Conservation (phyloP, 2,329 filamentous ascomycete genomes). For the Chalara sp. region DNA sequence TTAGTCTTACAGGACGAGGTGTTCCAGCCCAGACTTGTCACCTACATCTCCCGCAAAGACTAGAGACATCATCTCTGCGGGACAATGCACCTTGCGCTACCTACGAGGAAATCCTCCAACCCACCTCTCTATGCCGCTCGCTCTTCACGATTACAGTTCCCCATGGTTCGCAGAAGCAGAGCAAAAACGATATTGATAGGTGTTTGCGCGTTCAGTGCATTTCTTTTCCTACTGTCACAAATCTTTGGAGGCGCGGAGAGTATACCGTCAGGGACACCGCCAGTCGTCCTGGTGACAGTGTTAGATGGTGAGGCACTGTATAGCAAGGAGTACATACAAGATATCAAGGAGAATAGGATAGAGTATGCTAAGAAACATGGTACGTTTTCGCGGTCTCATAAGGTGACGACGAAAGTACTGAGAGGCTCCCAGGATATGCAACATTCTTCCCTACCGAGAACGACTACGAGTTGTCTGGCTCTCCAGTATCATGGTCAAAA, state of each 20-base stretch:
- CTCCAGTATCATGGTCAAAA: conserved; percentile 63
- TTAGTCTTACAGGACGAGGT: no score
- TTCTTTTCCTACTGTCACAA: conserved; percentile 54
- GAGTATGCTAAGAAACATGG: conserved; percentile 83
- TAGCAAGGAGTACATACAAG: conserved; percentile 60
- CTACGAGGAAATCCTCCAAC: conserved; percentile 75
- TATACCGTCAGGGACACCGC: conserved; percentile 46
- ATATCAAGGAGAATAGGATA: conserved; percentile 74
- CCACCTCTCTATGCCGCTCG: conserved; percentile 63
- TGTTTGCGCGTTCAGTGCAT: conserved; percentile 15
- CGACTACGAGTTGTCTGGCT: conserved; percentile 64
- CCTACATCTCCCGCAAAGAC: no score
- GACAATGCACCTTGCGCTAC: conserved; percentile 82
- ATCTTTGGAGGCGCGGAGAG: conserved; percentile 23
- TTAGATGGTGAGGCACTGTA: conserved; percentile 57
- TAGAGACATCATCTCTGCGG: not conserved
- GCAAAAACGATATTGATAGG: conserved; percentile 51
- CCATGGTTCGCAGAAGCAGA: conserved; percentile 54
- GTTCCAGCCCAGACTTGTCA: no score
- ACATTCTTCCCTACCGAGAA: conserved; percentile 73
- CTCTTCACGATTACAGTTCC: conserved; percentile 39
- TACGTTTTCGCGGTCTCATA: conserved; percentile 35
- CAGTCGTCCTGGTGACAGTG: conserved; percentile 77
- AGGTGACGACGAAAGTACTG: not conserved
- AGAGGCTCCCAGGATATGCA: conserved; percentile 59